phyloP scores from a whole-genome alignment of 2,329 filamentous ascomycete genomes.

The Neophaeococcomyces mojaviensis region DNA sequence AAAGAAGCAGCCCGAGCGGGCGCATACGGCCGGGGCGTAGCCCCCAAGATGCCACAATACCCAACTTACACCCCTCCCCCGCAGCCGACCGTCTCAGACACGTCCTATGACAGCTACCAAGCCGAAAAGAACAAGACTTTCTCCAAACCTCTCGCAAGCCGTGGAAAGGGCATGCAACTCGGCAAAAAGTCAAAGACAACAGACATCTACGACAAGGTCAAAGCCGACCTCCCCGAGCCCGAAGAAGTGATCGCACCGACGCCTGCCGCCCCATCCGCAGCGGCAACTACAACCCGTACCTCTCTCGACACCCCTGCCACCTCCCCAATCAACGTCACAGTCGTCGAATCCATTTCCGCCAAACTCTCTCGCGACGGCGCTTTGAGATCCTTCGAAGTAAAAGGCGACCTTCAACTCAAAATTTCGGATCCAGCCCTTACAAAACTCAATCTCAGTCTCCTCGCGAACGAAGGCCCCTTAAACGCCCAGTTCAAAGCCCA shows the following conservation, averaged over 20 bases:
- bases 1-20: constrained; percentile 83
- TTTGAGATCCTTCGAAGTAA: constrained; percentile 78
- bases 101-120: constrained; percentile 83
- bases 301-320: constrained; percentile 65
- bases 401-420: constrained; percentile 83
- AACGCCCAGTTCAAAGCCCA: constrained; percentile 84
- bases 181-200: constrained; percentile 98
- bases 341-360: constrained; percentile 84
- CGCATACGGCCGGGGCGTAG: constrained; percentile 44
- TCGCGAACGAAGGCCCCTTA: constrained; percentile 57
- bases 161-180: constrained; percentile 97
- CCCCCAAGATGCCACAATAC: constrained; percentile 72
- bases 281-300: constrained; percentile 46
- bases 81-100: constrained; percentile 66
- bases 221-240: constrained; percentile 75
- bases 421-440: constrained; percentile 83
- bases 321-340: constrained; percentile 74
- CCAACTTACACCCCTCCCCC: constrained; percentile 79
- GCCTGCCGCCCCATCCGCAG: constrained; percentile 48
- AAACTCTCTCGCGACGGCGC: constrained; percentile 82
- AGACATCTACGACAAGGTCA: constrained; percentile 93
- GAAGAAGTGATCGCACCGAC: constrained; percentile 47
- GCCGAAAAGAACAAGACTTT: constrained; percentile 93
- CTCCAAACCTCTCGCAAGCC: constrained; percentile 60
- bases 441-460: constrained; percentile 79